phyloP scores from a whole-genome alignment of 352 stramenopile genomes.

The Thalassiosira hispida region DNA sequence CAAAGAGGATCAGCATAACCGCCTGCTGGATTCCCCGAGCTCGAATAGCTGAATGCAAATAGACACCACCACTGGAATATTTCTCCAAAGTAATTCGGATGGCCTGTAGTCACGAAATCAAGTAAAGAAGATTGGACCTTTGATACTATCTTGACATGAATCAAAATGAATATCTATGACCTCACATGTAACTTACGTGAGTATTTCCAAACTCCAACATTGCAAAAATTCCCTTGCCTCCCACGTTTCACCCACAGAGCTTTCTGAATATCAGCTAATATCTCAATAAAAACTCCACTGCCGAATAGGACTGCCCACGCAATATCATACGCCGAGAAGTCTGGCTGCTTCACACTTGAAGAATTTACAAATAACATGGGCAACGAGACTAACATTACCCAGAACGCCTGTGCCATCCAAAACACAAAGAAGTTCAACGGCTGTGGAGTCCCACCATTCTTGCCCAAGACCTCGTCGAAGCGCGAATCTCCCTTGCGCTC shows the following conservation, averaged over 20 bases:
- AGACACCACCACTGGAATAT: conserved; percentile 76
- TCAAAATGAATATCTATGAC: too few relatives aligned
- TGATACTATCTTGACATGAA: too few relatives aligned
- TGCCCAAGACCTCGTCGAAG: conserved; percentile 70
- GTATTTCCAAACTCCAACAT: conserved; percentile 63
- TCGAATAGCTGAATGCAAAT: conserved; percentile 54
- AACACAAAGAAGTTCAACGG: conserved; percentile 57
- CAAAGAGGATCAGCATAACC: conserved; percentile 47
- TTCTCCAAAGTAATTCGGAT: conserved; percentile 80
- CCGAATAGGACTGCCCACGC: conserved; percentile 49
- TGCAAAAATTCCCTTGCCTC: conserved; percentile 55
- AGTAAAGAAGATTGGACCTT: not conserved
- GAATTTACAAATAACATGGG: conserved; percentile 68
- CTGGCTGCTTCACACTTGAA: conserved; percentile 33
- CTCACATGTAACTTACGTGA: conserved; percentile 35
- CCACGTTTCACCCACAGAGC: conserved; percentile 57
- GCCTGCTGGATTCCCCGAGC: conserved; percentile 38
- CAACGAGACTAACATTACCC: conserved; percentile 70
- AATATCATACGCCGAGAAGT: conserved; percentile 52
- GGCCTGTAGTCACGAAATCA: conserved; percentile 15
- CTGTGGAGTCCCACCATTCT: conserved; percentile 26
- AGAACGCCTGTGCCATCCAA: conserved; percentile 74
- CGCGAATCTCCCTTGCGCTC: conserved; percentile 63
- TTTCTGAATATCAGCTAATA: conserved; percentile 73
- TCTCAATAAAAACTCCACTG: conserved; percentile 60